phyloP scores from a whole-genome alignment of 208 protist species.

The Phytomonas francai region DNA sequence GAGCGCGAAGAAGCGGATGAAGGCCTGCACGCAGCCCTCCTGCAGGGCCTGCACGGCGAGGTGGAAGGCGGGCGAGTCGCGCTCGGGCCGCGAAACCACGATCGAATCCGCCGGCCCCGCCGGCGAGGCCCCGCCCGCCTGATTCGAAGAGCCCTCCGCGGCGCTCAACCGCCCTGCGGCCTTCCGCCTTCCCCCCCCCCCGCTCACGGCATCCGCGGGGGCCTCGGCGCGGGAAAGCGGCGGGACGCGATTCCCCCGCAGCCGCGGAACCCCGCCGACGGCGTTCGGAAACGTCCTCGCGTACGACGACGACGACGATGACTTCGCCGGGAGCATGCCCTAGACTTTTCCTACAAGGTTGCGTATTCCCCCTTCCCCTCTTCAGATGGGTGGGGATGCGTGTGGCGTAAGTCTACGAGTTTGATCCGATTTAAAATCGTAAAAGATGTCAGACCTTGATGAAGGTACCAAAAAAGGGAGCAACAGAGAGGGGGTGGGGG shows the following conservation, averaged over 20 bases:
- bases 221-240: background rate
- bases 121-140: background rate
- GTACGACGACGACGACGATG: background rate
- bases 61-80: constrained; percentile 61
- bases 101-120: constrained; percentile 4
- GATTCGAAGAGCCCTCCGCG: background rate
- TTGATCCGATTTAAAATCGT: background rate
- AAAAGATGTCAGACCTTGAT: background rate
- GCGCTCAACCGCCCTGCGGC: background rate
- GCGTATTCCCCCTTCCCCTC: background rate
- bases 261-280: background rate
- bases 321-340: background rate
- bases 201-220: no score
- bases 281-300: background rate
- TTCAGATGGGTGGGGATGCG: background rate
- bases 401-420: background rate
- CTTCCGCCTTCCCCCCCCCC: background rate
- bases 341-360: background rate
- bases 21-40: constrained; percentile 75
- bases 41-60: constrained; percentile 76
- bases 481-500: background rate
- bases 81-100: constrained; percentile 51
- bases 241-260: background rate
- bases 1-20: constrained; percentile 78
- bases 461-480: background rate